phyloP scores from a whole-genome alignment of 441 rosid species.

The Adansonia rubrostipa region DNA sequence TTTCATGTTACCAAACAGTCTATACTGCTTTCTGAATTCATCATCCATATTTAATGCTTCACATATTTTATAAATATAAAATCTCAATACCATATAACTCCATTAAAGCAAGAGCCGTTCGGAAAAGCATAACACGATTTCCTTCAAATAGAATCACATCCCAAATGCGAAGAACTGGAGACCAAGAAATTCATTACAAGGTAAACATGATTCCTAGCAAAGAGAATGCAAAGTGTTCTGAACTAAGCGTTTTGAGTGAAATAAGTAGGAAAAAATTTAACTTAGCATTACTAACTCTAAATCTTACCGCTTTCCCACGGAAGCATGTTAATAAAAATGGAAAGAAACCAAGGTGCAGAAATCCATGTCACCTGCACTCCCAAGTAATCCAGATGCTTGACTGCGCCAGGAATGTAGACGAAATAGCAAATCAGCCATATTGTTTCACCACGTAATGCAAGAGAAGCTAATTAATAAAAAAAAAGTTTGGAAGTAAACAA shows the following conservation, averaged over 20 bases:
- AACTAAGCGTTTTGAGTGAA: slow-evolving; percentile 13
- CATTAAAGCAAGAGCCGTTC: slow-evolving; percentile 81
- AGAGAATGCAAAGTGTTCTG: neutral
- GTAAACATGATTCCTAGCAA: neutral
- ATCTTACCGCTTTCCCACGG: slow-evolving; percentile 85
- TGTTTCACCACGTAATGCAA: slow-evolving; percentile 34
- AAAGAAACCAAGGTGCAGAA: slow-evolving; percentile 78
- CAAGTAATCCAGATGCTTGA: slow-evolving; percentile 86
- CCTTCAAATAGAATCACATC: slow-evolving; percentile 82
- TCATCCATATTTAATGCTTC: slow-evolving; percentile 23
- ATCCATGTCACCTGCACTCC: slow-evolving; percentile 91
- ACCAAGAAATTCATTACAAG: slow-evolving; percentile 28
- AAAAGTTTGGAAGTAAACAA: slow-evolving; percentile 43
- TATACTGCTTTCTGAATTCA: slow-evolving; percentile 17
- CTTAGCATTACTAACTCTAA: slow-evolving; percentile 24
- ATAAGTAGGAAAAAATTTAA: neutral
- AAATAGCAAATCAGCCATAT: slow-evolving; percentile 46
- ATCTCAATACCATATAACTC: slow-evolving; percentile 64
- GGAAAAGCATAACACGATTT: slow-evolving; percentile 73
- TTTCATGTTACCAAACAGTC: slow-evolving; percentile 4
- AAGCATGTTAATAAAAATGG: slow-evolving; percentile 74
- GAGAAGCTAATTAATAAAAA: slow-evolving; percentile 21
- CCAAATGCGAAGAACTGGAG: slow-evolving; percentile 79
- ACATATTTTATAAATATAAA: slow-evolving; percentile 28
- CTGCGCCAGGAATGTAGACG: slow-evolving; percentile 66